Percentiles rank a stretch among this genome's conserved stretches.
Evolutionary conservation across 2,329 filamentous ascomycete species (phyloP).

Genomic region (Exserohilum rostratum): DNA sequence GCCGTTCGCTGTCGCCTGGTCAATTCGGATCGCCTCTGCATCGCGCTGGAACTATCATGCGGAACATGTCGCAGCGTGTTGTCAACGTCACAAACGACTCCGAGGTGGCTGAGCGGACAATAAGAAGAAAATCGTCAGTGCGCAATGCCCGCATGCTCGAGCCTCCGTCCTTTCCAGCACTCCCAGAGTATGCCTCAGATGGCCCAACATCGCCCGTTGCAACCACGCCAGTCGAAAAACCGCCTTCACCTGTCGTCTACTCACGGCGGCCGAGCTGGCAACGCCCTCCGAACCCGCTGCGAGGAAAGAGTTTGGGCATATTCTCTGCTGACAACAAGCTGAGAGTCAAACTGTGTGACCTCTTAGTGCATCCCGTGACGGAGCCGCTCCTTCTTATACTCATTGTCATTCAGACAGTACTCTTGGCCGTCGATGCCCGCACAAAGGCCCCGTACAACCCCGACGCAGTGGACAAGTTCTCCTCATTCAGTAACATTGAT

Average conservation of each 20-base stretch:
- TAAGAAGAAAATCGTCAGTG: slow-evolving; percentile 66
- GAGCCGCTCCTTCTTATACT: slow-evolving; percentile 86
- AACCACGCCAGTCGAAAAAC: slow-evolving; percentile 47
- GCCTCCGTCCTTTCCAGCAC: slow-evolving; percentile 57
- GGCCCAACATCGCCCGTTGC: slow-evolving; percentile 40
- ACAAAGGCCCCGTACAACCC: slow-evolving; percentile 69
- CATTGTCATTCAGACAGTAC: slow-evolving; percentile 84
- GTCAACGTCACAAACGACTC: slow-evolving; percentile 96
- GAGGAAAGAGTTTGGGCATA: slow-evolving; percentile 83
- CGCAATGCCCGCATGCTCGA: slow-evolving; percentile 59
- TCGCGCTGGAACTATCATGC: slow-evolving; percentile 58
- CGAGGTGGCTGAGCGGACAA: slow-evolving; percentile 76
- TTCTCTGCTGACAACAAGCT: slow-evolving; percentile 80
- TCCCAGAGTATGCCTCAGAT: slow-evolving; percentile 59
- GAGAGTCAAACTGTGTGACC: slow-evolving; percentile 75
- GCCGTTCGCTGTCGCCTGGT: slow-evolving; percentile 55
- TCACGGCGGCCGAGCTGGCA: slow-evolving; percentile 46
- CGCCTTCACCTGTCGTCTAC: slow-evolving; percentile 38
- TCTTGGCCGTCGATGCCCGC: slow-evolving; percentile 85
- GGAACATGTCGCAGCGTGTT: slow-evolving; percentile 91
- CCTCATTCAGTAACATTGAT: slow-evolving; percentile 76
- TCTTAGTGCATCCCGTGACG: slow-evolving; percentile 83
- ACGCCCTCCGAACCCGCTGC: slow-evolving; percentile 72
- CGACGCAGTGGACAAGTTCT: slow-evolving; percentile 54
- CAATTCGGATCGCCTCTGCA: slow-evolving; percentile 54